Evolutionary conservation across 2,329 filamentous ascomycete genomes (phyloP).

Genomic region (Phaeosphaeria sp.): DNA sequence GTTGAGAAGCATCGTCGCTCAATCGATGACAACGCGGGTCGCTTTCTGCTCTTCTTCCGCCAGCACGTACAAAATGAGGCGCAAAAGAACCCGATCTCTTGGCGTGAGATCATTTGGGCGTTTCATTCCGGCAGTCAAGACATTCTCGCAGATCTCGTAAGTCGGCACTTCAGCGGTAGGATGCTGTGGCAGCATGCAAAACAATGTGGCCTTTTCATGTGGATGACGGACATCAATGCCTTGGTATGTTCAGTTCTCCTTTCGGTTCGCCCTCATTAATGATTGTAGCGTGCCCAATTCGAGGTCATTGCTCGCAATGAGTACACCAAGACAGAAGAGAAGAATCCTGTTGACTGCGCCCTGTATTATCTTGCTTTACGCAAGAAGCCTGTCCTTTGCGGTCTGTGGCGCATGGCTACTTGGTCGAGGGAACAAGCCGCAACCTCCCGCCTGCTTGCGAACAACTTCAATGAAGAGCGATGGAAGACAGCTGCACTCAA

Average conservation of each 20-base stretch:
- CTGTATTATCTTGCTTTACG: conserved; percentile 88
- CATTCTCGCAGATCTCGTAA: conserved; percentile 83
- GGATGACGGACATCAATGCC: conserved; percentile 79
- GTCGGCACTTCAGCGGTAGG: conserved; percentile 77
- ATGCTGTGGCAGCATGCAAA: conserved; percentile 86
- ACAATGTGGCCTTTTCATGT: conserved; percentile 92
- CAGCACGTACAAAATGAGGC: conserved; percentile 74
- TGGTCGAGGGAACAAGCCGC: conserved; percentile 87
- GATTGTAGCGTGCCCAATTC: conserved; percentile 72
- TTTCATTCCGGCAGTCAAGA: conserved; percentile 88
- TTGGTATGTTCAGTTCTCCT: conserved; percentile 65
- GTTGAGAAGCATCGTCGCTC: conserved; percentile 88
- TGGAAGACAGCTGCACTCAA: conserved; percentile 92
- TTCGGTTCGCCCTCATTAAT: not conserved
- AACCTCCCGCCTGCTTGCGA: conserved; percentile 81
- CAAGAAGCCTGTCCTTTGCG: conserved; percentile 89
- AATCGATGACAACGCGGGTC: conserved; percentile 87
- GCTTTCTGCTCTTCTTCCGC: conserved; percentile 87
- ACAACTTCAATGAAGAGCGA: conserved; percentile 85
- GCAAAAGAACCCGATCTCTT: conserved; percentile 69
- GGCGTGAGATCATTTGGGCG: conserved; percentile 83
- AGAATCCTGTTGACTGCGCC: conserved; percentile 89
- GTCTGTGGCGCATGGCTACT: conserved; percentile 91
- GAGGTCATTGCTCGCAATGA: conserved; percentile 92
- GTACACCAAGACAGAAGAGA: conserved; percentile 85